Evolutionary conservation across 2,329 filamentous ascomycete species (phyloP).

Genomic region (Phialocephala subalpina): DNA sequence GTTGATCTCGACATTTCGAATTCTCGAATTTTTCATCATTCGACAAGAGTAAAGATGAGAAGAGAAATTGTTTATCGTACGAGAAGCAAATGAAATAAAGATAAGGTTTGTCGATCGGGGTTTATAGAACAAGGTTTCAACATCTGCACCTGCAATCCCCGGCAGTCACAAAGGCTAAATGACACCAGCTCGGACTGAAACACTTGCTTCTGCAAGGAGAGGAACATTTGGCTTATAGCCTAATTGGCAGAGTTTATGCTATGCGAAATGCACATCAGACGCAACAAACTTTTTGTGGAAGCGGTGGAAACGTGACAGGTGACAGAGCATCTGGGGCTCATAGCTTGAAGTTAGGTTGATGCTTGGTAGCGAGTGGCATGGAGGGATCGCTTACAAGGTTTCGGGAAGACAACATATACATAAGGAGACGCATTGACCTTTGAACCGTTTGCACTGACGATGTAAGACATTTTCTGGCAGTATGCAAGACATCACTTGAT

Average conservation of each 20-base stretch:
- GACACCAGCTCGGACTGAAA: constrained; percentile 23
- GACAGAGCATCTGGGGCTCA: constrained; percentile 9
- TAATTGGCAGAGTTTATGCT: background rate
- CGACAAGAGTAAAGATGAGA: constrained; percentile 4
- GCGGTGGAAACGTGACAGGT: constrained; percentile 6
- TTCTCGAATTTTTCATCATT: background rate
- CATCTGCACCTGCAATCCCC: background rate
- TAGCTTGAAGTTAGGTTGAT: background rate
- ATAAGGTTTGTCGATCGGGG: background rate
- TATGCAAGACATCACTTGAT: background rate
- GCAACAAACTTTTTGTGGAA: constrained; percentile 7
- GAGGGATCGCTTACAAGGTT: constrained; percentile 5
- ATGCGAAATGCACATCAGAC: background rate
- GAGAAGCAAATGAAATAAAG: constrained; percentile 6
- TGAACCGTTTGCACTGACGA: constrained; percentile 3
- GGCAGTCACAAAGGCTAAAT: constrained; percentile 10
- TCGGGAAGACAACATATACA: background rate
- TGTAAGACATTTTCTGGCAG: background rate
- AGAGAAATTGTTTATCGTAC: background rate
- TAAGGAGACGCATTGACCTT: background rate
- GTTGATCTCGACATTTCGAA: constrained; percentile 30
- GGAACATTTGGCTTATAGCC: background rate
- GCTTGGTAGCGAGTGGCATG: constrained; percentile 1
- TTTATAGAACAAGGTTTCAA: constrained; percentile 3
- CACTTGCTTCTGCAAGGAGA: constrained; percentile 2